phyloP scores from a whole-genome alignment of 768 basidiomycete species.

The Agaricus subrufescens region DNA sequence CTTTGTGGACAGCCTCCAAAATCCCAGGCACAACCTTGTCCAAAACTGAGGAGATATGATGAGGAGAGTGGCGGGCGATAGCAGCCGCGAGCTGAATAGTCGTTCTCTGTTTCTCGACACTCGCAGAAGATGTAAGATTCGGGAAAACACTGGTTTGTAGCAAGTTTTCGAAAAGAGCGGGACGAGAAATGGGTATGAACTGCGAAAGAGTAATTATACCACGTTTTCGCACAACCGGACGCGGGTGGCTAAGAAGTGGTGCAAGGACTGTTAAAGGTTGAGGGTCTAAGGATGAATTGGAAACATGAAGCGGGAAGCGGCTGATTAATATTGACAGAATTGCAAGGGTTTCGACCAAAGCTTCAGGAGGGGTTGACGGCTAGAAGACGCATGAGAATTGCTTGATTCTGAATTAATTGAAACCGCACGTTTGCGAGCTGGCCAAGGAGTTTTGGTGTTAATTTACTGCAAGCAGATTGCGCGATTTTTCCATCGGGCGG shows the following conservation, averaged over 20 bases:
- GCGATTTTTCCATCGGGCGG: conserved; percentile 80
- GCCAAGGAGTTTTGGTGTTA: conserved; percentile 76
- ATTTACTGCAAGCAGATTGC: conserved; percentile 72
- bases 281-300: conserved; percentile 45
- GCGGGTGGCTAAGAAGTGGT: conserved; percentile 67
- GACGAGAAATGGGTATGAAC: conserved; percentile 70
- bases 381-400: conserved; percentile 22
- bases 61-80: conserved; percentile 69
- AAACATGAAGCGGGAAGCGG: conserved; percentile 71
- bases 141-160: conserved; percentile 57
- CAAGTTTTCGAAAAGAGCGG: conserved; percentile 56
- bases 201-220: conserved; percentile 84
- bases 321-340: conserved; percentile 86
- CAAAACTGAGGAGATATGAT: conserved; percentile 58
- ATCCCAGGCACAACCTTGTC: conserved; percentile 65
- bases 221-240: conserved; percentile 89
- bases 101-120: conserved; percentile 68
- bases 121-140: conserved; percentile 45
- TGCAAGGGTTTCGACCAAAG: conserved; percentile 76
- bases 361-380: conserved; percentile 72
- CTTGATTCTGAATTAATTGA: background rate
- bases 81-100: conserved; percentile 78
- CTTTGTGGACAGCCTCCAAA: conserved; percentile 60
- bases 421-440: conserved; percentile 70
- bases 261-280: conserved; percentile 65